Evolutionary conservation across 1,139 yeast genomes (phyloP).

Genomic region (Pichia sp.): DNA sequence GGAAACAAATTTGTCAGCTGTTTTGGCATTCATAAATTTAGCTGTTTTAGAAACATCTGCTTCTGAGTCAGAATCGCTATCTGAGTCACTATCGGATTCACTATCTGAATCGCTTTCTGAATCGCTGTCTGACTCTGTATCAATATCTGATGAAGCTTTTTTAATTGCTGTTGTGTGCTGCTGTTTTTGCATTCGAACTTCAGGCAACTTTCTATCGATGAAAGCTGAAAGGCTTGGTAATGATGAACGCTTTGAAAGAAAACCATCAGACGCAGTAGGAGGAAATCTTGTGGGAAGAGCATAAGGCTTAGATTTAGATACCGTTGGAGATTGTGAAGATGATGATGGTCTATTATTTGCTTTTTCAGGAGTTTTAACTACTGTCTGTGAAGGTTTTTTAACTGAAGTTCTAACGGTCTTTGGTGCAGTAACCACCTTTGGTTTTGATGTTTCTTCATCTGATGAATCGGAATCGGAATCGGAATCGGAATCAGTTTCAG

Average conservation of each 20-base stretch:
- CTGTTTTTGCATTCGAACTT: constrained; percentile 38
- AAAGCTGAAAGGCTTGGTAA: constrained; percentile 53
- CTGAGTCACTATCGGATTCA: constrained; percentile 21
- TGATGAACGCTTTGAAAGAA: constrained; percentile 26
- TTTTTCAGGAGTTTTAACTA: neutral
- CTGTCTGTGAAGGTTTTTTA: neutral
- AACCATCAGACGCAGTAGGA: neutral
- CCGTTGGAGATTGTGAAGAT: no score
- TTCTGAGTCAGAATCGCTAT: constrained; percentile 19
- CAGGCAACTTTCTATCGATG: constrained; percentile 54
- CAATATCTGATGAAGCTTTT: constrained; percentile 16
- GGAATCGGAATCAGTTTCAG: neutral
- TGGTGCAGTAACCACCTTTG: constrained; percentile 35
- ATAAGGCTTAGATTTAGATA: neutral
- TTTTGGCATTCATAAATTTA: constrained; percentile 35
- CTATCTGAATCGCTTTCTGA: constrained; percentile 24
- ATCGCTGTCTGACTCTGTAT: constrained; percentile 21
- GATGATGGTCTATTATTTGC: no score
- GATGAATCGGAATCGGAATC: constrained; percentile 10
- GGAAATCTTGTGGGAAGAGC: neutral
- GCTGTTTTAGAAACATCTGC: constrained; percentile 6
- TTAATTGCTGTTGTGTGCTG: constrained; percentile 5
- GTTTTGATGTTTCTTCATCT: constrained; percentile 13
- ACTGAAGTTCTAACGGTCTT: neutral
- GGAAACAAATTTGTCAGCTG: constrained; percentile 35